Base-by-base conservation (phyloP, 495 filamentous ascomycete genomes). In the Podospora comata region DNA sequence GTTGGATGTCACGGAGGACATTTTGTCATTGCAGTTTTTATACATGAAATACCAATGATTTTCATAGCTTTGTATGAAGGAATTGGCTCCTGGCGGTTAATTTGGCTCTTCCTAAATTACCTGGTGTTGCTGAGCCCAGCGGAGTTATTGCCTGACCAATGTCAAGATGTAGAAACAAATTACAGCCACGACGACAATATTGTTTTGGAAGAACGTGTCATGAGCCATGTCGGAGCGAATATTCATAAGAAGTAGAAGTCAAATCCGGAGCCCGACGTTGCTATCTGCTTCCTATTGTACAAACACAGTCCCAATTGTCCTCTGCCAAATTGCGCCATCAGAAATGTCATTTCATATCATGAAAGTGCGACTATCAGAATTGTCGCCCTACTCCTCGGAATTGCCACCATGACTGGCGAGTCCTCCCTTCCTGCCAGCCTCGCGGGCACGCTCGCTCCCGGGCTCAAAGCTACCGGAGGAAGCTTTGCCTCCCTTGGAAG, bases 401-500 rank as follows among this genome's bases (percentile, higher is more conserved):
- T 61, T 23, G 5, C 48, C 64, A 5, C 64, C 64, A 32, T 54
- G 54, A 2, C 64, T 65, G 55, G 55, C 55, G n/a, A 19, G 55
- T 19, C 55, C 55, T 5, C 55, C 55, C 55, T 58, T 58, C 9
- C 62, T 44, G 60, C 84, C 82, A 15, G 82, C 82, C 71, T 85
- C 82, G 15, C 73, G 76, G 9, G 83, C 83, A 48, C 70, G 75
- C 71, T 79, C 77, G 39, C 79, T 79, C 19, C 82, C 83, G 7
- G 74, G 70, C 70, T 85, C 80, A 69, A 85, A 86, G 15, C 75
- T 81, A 20, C 83, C 83, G 53, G 72, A 68, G 4, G 82, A 83
- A 4, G 84, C 82, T 56, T 85, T 74, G 9, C 85, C 85, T 57
- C 85, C 86, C 79, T 83, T 80, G 15, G 82, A 83, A 1, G 85